Evolutionary conservation across 176 grass and related monocot species (phyloP).

Genomic region (Zea luxurians): DNA sequence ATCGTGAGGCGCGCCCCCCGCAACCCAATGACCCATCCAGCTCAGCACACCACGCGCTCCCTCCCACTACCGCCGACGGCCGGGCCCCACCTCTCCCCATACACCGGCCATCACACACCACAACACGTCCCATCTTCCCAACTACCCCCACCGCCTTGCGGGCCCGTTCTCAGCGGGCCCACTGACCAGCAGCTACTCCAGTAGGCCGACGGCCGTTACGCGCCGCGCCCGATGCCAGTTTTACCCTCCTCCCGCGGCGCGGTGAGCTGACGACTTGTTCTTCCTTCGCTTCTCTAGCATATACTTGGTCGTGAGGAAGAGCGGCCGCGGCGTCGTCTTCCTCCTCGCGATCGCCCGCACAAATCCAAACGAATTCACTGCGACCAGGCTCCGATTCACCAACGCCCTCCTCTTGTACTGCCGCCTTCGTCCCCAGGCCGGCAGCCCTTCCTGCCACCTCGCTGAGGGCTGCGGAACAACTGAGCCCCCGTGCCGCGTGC

Average conservation of each 20-base stretch:
- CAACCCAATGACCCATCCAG: conserved; percentile 12
- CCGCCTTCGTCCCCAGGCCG: background rate
- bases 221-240: background rate
- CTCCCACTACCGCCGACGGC: conserved; percentile 1
- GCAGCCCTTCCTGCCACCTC: background rate
- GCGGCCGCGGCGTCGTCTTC: conserved; percentile 35
- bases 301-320: too few relatives aligned
- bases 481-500: background rate
- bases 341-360: conserved; percentile 29
- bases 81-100: conserved; percentile 6
- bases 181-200: background rate
- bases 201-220: too few relatives aligned
- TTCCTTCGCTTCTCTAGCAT: background rate
- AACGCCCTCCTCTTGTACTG: background rate
- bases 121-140: background rate
- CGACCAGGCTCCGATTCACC: background rate
- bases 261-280: background rate
- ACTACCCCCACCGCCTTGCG: background rate
- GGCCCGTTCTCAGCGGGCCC: background rate
- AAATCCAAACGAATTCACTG: background rate
- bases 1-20: background rate
- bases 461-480: background rate
- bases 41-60: conserved; percentile 29
- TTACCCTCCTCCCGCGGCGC: background rate
- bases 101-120: background rate